Evolutionary conservation across 257 asterid genomes (phyloP), one percentile per base, ranked within the genome.

Genomic region (Solanum verrucosum): DNA sequence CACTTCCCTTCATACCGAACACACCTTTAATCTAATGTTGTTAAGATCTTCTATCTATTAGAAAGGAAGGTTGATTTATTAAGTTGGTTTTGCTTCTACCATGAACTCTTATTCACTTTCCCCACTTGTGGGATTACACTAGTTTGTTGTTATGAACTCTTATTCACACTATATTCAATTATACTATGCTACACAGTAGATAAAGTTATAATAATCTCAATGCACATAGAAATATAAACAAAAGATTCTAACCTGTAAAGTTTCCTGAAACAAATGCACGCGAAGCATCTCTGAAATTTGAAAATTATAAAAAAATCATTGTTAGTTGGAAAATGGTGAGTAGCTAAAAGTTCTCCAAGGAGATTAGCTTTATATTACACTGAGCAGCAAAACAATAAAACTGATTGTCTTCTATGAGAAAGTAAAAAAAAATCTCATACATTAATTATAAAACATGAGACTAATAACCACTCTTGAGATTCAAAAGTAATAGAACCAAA

Each of bases 191-290:
- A 16, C 9, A 3, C 38, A 79, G 9, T 44, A 44, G 65, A 81
- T 60, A 81, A 46, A 18, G 4, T 29, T 16, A 46, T 46, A 46
- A 81, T 2, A 5, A 46, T 9, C 68, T 81, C 6, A 46, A 81
- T 29, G 85, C 27, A 81, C 11, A 74, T 33, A 49, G 38, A 72
- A 78, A 78, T 71, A 33, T 25, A 31, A 84, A 85, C 20, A 84
- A 27, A 71, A 84, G 44, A 10, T 25, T 31, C 16, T 70, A 92
- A 95, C 99, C 99, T 86, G 98, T 91, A 92, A 97, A 97, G 84
- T 95, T 95, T 90, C 99, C 98, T 7, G 99, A 95, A 87, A 95
- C 96, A 87, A 95, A 97, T 87, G 99, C 98, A 65, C 98, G 98
- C 18, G 99, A 95, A 86, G 99, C 99, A 92, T 97, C 99, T 92